phyloP scores from a whole-genome alignment of 2,329 filamentous ascomycete genomes.

The Ceratocystis huliohia region DNA sequence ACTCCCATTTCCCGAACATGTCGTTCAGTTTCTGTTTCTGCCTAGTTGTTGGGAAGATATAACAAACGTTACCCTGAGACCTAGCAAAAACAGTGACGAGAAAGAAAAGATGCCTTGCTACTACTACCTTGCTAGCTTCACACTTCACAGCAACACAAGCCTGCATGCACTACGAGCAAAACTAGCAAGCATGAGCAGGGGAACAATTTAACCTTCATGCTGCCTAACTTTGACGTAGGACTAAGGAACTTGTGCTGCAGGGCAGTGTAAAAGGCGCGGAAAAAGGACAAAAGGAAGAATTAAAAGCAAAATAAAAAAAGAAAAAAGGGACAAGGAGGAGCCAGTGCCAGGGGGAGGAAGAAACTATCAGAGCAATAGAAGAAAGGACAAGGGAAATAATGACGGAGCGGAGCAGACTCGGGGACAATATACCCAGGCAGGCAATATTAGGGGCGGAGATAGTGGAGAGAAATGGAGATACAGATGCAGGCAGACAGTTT shows the following conservation, averaged over 20 bases:
- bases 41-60: constrained; percentile 3
- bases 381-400: neutral
- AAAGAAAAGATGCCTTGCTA: neutral
- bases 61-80: neutral
- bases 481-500: no score
- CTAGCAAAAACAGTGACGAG: neutral
- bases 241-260: neutral
- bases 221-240: constrained; percentile 2
- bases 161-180: neutral
- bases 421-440: neutral
- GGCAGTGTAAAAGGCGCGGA: neutral
- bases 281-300: neutral
- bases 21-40: constrained; percentile 1
- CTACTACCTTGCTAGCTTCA: neutral
- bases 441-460: neutral
- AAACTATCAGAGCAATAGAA: neutral
- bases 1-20: constrained; percentile 3
- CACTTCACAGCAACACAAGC: neutral
- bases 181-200: neutral
- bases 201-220: neutral
- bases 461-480: no score
- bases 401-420: neutral
- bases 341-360: neutral
- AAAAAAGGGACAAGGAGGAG: neutral
- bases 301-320: neutral